Conservation (phyloP, 495 filamentous ascomycete genomes). For the Hyaloscypha variabilis region DNA sequence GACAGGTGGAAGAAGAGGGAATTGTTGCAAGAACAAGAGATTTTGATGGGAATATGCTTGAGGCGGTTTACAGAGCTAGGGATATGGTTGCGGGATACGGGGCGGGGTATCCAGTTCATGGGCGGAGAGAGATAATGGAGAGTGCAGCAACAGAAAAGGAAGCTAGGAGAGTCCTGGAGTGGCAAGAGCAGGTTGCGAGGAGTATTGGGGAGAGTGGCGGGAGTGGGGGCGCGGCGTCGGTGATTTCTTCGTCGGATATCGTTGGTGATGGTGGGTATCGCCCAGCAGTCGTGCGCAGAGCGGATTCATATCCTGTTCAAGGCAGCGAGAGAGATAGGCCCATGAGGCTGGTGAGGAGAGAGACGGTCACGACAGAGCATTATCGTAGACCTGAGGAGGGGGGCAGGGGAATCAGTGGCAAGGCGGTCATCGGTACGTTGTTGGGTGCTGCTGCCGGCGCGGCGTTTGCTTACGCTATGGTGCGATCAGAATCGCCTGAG, state of each 20-base stretch:
- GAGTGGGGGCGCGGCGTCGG: constrained; percentile 14
- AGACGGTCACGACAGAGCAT: constrained; percentile 24
- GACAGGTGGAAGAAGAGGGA: constrained; percentile 16
- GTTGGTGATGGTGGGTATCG: neutral
- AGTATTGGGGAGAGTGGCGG: constrained; percentile 6
- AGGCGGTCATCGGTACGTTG: constrained; percentile 56
- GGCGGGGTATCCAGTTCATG: neutral
- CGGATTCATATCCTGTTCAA: constrained; percentile 28
- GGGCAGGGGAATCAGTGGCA: constrained; percentile 16
- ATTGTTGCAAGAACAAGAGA: constrained; percentile 41
- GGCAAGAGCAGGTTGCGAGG: constrained; percentile 49
- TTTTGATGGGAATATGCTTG: constrained; percentile 55
- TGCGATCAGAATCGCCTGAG: constrained; percentile 30
- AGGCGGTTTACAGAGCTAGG: constrained; percentile 40
- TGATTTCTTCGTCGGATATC: constrained; percentile 27
- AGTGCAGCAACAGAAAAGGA: constrained; percentile 42
- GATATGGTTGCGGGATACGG: neutral
- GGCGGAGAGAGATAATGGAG: constrained; percentile 1
- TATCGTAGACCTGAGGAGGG: constrained; percentile 5
- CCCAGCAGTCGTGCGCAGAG: constrained; percentile 17
- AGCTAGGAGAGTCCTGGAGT: constrained; percentile 48
- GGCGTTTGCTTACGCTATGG: constrained; percentile 75
- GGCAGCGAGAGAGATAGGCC: neutral
- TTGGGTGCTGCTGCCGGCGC: constrained; percentile 78
- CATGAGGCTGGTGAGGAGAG: constrained; percentile 16